Conservation (phyloP, 768 basidiomycete genomes). For the Sporobolomyces pararoseus region DNA sequence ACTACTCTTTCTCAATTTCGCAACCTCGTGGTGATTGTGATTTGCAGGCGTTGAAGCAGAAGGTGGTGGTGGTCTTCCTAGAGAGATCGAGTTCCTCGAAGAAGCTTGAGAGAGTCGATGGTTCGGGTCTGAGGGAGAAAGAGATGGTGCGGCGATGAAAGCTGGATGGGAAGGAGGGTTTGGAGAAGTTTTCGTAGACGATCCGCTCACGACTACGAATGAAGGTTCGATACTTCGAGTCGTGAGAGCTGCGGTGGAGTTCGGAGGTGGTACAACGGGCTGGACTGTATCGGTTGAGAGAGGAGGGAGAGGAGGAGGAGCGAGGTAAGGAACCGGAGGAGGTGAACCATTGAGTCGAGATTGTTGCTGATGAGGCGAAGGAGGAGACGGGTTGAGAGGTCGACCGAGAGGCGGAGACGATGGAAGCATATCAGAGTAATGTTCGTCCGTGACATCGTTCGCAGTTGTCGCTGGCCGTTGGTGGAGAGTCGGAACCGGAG, state of each 20-base stretch:
- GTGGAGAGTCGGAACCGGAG: background rate
- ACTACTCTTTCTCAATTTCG: constrained; percentile 9
- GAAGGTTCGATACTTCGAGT: background rate
- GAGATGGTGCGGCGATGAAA: too few species aligned
- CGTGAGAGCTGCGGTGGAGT: constrained; percentile 2
- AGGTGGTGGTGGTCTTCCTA: constrained; percentile 10
- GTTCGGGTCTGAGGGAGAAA: background rate
- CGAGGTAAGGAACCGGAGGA: background rate
- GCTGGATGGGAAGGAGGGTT: background rate
- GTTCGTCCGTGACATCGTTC: background rate
- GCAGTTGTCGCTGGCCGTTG: background rate
- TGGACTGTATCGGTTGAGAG: background rate
- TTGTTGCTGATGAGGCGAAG: background rate
- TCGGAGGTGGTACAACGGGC: background rate
- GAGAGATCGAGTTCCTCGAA: constrained; percentile 6
- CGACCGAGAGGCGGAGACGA: background rate
- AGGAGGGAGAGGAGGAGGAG: background rate
- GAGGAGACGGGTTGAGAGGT: background rate
- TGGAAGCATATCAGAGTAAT: constrained; percentile 1
- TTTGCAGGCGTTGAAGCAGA: background rate
- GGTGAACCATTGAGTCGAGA: background rate
- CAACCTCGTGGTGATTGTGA: background rate
- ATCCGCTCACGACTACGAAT: constrained; percentile 9
- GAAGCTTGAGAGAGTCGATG: background rate
- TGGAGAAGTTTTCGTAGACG: background rate